A percentile compares a stretch with the other conserved stretches of the same genome.
These are phyloP conservation scores for Apocynum venetum DNA, from an alignment of 257 asterid genomes.

Conservation along the genomic window DNA sequence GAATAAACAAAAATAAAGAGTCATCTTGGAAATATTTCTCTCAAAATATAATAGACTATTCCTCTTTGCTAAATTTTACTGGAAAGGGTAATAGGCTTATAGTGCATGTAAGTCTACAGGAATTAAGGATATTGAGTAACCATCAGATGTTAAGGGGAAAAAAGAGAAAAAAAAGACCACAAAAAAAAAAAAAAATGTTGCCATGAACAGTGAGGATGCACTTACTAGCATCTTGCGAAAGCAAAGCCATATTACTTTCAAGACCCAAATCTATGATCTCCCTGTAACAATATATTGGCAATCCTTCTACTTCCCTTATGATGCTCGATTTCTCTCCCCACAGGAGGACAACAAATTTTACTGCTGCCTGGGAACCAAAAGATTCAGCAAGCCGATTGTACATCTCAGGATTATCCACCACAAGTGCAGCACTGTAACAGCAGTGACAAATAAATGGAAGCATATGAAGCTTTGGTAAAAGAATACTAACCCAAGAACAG, in stretches of 20 bases:
- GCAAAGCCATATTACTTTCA: constrained; percentile 48
- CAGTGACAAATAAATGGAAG: constrained; percentile 20
- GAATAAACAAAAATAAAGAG: neutral
- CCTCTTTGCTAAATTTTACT: neutral
- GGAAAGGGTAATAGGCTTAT: neutral
- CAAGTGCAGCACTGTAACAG: constrained; percentile 70
- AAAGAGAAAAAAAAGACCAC: too few species aligned
- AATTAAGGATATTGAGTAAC: neutral
- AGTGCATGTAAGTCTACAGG: neutral
- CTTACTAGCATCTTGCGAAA: constrained; percentile 72
- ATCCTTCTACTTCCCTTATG: constrained; percentile 31
- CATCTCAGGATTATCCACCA: constrained; percentile 72
- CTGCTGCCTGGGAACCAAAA: constrained; percentile 43
- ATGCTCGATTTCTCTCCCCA: constrained; percentile 86
- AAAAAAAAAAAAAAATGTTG: neutral
- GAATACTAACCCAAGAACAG: neutral
- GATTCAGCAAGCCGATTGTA: constrained; percentile 45
- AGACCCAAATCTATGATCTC: constrained; percentile 67
- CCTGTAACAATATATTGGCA: constrained; percentile 57
- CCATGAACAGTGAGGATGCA: constrained; percentile 14
- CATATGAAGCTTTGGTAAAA: neutral
- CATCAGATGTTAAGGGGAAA: neutral
- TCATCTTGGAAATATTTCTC: neutral
- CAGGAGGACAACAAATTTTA: constrained; percentile 61
- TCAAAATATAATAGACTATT: neutral